These are phyloP conservation scores for Flammula alnicola DNA, from an alignment of 1,284 basidiomycete species.

Conservation along the genomic window DNA sequence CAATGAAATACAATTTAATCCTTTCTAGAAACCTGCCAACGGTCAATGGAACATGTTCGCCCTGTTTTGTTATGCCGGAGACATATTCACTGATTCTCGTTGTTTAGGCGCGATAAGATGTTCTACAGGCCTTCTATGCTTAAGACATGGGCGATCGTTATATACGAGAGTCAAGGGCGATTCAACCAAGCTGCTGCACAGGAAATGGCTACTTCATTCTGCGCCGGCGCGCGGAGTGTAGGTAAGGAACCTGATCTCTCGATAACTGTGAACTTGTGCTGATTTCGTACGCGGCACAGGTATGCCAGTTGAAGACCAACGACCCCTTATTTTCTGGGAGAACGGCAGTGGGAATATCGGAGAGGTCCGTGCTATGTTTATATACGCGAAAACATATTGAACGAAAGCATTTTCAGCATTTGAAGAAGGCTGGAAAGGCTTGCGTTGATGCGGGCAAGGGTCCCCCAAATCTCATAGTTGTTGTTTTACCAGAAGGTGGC, in stretches of 20 bases:
- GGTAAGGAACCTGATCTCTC: too few relatives aligned
- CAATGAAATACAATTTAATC: not conserved
- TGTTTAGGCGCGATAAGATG: slow-evolving; percentile 21
- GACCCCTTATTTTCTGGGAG: slow-evolving; percentile 18
- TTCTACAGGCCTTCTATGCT: slow-evolving; percentile 52
- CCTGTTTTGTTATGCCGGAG: slow-evolving; percentile 21
- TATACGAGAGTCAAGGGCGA: slow-evolving; percentile 58
- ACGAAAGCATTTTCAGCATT: slow-evolving; percentile 43
- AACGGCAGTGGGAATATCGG: slow-evolving; percentile 17
- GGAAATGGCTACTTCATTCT: slow-evolving; percentile 47
- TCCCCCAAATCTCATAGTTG: slow-evolving; percentile 63
- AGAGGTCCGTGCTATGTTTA: slow-evolving; percentile 11
- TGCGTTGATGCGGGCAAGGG: slow-evolving; percentile 42
- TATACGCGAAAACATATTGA: not conserved
- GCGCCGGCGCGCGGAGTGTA: slow-evolving; percentile 21
- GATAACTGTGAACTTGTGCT: not conserved
- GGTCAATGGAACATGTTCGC: slow-evolving; percentile 74
- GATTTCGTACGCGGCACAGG: slow-evolving; percentile 7
- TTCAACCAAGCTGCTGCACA: slow-evolving; percentile 50
- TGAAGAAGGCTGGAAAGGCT: slow-evolving; percentile 48
- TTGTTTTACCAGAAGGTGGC: slow-evolving; percentile 70
- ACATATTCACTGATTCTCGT: slow-evolving; percentile 45
- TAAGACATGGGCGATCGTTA: slow-evolving; percentile 58
- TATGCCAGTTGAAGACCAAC: slow-evolving; percentile 18
- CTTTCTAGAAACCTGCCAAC: slow-evolving; percentile 53